Evolutionary conservation across 2,329 filamentous ascomycete species (phyloP).

Genomic region (Phyllosticta paracitricarpa): DNA sequence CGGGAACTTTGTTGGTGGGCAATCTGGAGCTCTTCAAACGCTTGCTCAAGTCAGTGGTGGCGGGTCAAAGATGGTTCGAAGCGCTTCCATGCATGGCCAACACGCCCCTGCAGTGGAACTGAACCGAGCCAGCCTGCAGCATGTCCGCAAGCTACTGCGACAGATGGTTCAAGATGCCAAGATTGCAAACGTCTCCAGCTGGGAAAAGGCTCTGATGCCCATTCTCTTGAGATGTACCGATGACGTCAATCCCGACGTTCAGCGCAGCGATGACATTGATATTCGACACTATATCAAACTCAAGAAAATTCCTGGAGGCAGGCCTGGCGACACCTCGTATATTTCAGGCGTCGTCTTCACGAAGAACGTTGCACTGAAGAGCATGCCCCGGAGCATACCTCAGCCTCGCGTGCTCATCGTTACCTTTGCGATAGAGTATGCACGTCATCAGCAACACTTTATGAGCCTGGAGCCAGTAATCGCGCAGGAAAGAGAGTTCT

Average conservation of each 20-base stretch:
- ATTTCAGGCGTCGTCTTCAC: conserved; percentile 95
- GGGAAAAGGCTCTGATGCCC: conserved; percentile 84
- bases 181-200: conserved; percentile 63
- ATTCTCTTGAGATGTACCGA: conserved; percentile 86
- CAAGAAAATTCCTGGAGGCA: conserved; percentile 89
- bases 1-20: conserved; percentile 27
- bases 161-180: conserved; percentile 72
- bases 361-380: conserved; percentile 92
- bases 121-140: conserved; percentile 76
- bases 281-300: conserved; percentile 95
- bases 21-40: conserved; percentile 5
- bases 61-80: conserved; percentile 47
- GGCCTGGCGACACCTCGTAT: conserved; percentile 86
- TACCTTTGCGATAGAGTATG: conserved; percentile 92
- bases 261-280: conserved; percentile 88
- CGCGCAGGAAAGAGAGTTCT: conserved; percentile 87
- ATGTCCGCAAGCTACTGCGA: conserved; percentile 74
- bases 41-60: conserved; percentile 11
- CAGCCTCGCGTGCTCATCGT: conserved; percentile 85
- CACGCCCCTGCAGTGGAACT: conserved; percentile 70
- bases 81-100: conserved; percentile 69
- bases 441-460: conserved; percentile 85
- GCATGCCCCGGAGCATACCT: conserved; percentile 78
- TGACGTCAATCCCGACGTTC: conserved; percentile 87
- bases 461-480: conserved; percentile 98